Conservation (phyloP, 2,329 filamentous ascomycete genomes). For the Raffaelea ambrosiae region DNA sequence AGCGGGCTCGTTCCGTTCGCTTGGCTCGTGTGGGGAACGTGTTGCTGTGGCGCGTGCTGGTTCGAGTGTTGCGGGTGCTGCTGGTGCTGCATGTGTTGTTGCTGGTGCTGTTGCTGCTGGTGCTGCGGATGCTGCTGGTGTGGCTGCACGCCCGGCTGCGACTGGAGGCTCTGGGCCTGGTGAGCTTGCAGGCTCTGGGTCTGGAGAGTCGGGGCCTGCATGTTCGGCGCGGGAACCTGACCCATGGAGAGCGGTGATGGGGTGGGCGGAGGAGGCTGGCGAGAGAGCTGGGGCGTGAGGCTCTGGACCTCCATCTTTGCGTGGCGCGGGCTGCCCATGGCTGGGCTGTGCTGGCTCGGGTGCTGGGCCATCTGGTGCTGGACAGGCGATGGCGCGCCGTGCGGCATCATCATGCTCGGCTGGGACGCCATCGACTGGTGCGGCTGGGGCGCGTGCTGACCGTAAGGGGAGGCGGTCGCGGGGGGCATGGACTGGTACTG, state of each 20-base stretch:
- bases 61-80: constrained; percentile 5
- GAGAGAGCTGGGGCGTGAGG: constrained; percentile 52
- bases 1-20: constrained; percentile 11
- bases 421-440: constrained; percentile 56
- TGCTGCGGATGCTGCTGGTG: constrained; percentile 20
- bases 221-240: constrained; percentile 9
- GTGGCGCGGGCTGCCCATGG: constrained; percentile 48
- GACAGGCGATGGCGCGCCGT: constrained; percentile 32
- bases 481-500: constrained; percentile 60
- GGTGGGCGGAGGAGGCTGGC: constrained; percentile 32
- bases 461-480: constrained; percentile 50
- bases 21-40: constrained; percentile 8
- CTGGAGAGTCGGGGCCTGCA: constrained; percentile 33
- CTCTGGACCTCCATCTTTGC: constrained; percentile 54
- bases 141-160: constrained; percentile 7
- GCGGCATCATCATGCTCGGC: constrained; percentile 59
- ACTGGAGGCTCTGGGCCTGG: constrained; percentile 8
- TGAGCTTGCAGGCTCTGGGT: constrained; percentile 5
- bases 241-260: constrained; percentile 14
- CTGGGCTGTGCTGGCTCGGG: constrained; percentile 47
- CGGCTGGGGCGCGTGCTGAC: constrained; percentile 46
- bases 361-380: constrained; percentile 53
- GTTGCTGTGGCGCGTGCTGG: constrained; percentile 3
- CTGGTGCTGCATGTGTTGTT: constrained; percentile 4
- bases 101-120: constrained; percentile 4